Conservation (phyloP, 1,284 basidiomycete genomes). For the Puccinia coronata region DNA sequence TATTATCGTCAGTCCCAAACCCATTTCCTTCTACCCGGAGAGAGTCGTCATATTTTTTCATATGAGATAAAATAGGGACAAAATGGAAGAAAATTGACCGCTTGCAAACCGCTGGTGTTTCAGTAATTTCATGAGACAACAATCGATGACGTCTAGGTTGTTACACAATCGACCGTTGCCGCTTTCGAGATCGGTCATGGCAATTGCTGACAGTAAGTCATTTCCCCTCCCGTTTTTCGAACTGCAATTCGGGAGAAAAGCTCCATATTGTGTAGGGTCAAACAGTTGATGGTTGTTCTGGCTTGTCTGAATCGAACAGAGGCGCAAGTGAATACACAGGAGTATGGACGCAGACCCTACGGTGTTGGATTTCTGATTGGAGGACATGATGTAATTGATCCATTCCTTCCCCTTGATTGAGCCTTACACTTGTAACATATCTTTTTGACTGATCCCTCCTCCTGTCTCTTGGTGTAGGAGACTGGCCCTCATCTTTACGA, state of each 20-base stretch:
- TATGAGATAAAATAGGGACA: background rate
- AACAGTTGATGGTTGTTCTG: background rate
- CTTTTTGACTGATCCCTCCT: slow-evolving; percentile 13
- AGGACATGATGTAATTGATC: slow-evolving; percentile 71
- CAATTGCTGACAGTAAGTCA: slow-evolving; percentile 84
- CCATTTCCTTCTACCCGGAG: background rate
- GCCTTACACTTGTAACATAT: slow-evolving; percentile 29
- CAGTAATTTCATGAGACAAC: slow-evolving; percentile 99
- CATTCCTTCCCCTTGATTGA: background rate
- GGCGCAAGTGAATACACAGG: slow-evolving; percentile 98
- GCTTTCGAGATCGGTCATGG: slow-evolving; percentile 84
- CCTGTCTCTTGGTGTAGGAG: slow-evolving; percentile 61
- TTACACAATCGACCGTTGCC: slow-evolving; percentile 92
- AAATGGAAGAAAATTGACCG: background rate
- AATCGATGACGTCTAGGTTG: slow-evolving; percentile 94
- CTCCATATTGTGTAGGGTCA: background rate
- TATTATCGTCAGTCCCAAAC: slow-evolving; percentile 71
- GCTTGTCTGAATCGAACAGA: slow-evolving; percentile 63
- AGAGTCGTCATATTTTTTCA: background rate
- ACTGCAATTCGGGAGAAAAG: background rate
- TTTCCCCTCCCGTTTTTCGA: background rate
- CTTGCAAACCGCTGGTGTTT: background rate
- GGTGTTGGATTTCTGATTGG: slow-evolving; percentile 98
- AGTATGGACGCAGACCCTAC: slow-evolving; percentile 95
- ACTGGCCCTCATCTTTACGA: slow-evolving; percentile 96